These are phyloP conservation scores for Ogataea pilisensis DNA, from an alignment of 805 yeast species.

Conservation along the genomic window DNA sequence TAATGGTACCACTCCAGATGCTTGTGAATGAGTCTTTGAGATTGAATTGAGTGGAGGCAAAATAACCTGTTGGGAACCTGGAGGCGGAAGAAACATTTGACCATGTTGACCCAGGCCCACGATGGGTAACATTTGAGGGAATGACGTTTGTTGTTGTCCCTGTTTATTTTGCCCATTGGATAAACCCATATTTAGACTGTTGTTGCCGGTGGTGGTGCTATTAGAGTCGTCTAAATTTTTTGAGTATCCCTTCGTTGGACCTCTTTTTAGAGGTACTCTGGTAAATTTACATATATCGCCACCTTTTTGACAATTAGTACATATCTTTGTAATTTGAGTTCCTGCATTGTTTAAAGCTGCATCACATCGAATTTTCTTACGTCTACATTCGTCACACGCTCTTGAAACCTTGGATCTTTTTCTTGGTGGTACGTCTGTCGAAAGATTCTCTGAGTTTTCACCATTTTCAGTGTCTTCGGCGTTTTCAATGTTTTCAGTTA, in stretches of 20 bases:
- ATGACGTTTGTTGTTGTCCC: constrained; percentile 2
- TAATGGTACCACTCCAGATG: background rate
- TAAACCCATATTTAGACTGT: background rate
- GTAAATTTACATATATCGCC: constrained; percentile 64
- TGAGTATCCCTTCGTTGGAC: constrained; percentile 69
- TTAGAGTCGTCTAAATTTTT: constrained; percentile 33
- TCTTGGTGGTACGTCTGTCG: constrained; percentile 31
- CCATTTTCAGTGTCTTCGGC: background rate
- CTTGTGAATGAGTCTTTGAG: constrained; percentile 1
- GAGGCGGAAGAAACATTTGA: background rate
- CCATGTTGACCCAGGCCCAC: background rate
- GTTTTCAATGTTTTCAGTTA: background rate
- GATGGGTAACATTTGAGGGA: constrained; percentile 8
- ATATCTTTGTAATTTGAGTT: constrained; percentile 45
- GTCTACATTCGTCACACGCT: constrained; percentile 78
- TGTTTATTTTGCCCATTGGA: background rate
- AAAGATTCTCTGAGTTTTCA: background rate
- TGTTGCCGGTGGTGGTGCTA: background rate
- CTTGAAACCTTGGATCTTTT: constrained; percentile 71
- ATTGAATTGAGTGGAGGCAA: constrained; percentile 24
- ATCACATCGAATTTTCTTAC: constrained; percentile 70
- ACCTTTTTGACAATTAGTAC: constrained; percentile 60
- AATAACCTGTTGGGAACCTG: constrained; percentile 17
- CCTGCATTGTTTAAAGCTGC: constrained; percentile 46
- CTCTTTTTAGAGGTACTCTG: constrained; percentile 70